These are phyloP conservation scores for Bipolaris cookei DNA, from an alignment of 2,329 filamentous ascomycete species.

Conservation along the genomic window DNA sequence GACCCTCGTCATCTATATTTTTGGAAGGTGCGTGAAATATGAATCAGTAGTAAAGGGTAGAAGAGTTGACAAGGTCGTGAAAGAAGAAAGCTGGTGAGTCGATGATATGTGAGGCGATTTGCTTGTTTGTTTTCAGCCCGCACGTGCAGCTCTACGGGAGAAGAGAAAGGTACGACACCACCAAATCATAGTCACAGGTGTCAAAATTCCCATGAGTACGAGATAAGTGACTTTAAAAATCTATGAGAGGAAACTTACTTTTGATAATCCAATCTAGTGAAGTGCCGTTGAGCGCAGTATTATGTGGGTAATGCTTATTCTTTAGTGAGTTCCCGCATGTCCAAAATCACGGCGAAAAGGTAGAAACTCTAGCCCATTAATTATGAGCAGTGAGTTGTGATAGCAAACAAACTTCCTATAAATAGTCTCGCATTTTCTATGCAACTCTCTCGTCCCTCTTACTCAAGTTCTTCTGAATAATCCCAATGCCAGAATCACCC, in stretches of 20 bases:
- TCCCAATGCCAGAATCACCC: neutral
- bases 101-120: neutral
- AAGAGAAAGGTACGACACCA: slow-evolving; percentile 5
- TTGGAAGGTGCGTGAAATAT: too few species aligned
- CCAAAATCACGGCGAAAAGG: too few species aligned
- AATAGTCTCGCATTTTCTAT: neutral
- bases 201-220: neutral
- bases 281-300: too few species aligned
- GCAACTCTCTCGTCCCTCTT: neutral
- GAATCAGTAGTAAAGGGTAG: too few species aligned
- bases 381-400: neutral
- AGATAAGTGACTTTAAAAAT: neutral
- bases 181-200: neutral
- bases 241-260: neutral
- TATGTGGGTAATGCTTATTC: too few species aligned
- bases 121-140: neutral
- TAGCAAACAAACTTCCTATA: neutral
- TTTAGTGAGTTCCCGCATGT: too few species aligned
- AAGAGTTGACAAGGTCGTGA: neutral
- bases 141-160: neutral
- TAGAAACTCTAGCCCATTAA: too few species aligned
- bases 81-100: too few species aligned
- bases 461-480: neutral
- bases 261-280: too few species aligned
- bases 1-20: slow-evolving; percentile 11